Base-by-base conservation (phyloP, 768 basidiomycete species). In the Mrakia blollopis region DNA sequence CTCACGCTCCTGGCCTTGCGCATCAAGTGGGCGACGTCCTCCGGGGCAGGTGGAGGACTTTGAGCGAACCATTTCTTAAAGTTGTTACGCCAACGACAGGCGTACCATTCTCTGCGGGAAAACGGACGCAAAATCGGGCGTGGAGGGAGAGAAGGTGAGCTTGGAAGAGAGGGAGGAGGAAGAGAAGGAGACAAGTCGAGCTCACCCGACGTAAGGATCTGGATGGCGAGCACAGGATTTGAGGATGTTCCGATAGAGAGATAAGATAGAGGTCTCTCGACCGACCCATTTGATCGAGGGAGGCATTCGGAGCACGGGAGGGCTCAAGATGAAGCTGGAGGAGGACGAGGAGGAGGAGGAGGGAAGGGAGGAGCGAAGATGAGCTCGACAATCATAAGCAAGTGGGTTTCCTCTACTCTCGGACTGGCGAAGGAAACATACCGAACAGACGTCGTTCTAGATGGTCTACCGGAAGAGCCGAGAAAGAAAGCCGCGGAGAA, bases 201-300 rank as follows among this genome's bases (percentile, higher is more conserved):
- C 65, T 39, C 37, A 68, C 65, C 65, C 65, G 2, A 68, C 65
- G 35, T 39, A 68, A 35, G 65, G 35, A 37, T 68, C 65, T 39
- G 65, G 65, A 44, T 68, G 65, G 6, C 65, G 65, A 68, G 65
- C 65, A 13, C 65, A 68, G 13, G 18, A 21, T 25, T 68, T 68
- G 65, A 68, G 65, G 21, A 68, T 18, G 23, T 68, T 68, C 3
- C 65, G 65, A 37, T 68, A 68, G 39, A 68, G 16, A 4, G 39
- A 23, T 5, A 23, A 6, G 18, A 44, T 10, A 9, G 65, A 68
- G 23, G 35, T 30, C 11, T 68, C 65, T 6, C 11, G 16, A 6
- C 65, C 65, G 35, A 68, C 9, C 25, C 14, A 68, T 39, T 68
- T 68, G 32, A 68, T 68, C 39, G 35, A 23, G 39, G 35, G n/a